Percentiles rank a stretch among this genome's conserved stretches.
phyloP scores from a whole-genome alignment of 306 rosid species.

The Sphenostylis stenocarpa region DNA sequence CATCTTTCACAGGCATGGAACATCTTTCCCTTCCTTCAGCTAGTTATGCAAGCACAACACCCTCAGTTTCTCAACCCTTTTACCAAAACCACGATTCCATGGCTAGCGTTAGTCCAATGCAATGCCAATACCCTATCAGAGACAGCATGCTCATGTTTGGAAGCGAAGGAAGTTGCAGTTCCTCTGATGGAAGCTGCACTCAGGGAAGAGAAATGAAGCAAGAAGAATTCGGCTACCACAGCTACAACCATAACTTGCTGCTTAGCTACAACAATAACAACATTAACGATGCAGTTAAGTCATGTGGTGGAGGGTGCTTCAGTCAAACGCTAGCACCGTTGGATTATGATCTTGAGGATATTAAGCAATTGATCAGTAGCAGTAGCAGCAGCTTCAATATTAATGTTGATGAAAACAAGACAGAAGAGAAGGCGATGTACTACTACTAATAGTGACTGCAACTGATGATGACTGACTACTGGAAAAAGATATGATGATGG shows the following conservation, averaged over 20 bases:
- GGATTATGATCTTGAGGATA: constrained; percentile 59
- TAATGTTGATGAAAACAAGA: constrained; percentile 59
- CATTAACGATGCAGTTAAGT: constrained; percentile 33
- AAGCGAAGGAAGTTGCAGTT: constrained; percentile 80
- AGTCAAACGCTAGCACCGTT: constrained; percentile 44
- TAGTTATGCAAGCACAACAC: constrained; percentile 29
- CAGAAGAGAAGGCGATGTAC: constrained; percentile 53
- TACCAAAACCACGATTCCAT: constrained; percentile 52
- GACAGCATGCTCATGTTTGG: constrained; percentile 58
- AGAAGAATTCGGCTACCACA: constrained; percentile 46
- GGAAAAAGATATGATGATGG: constrained; percentile 61
- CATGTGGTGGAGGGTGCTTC: constrained; percentile 32
- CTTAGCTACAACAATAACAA: constrained; percentile 17
- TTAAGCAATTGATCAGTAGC: constrained; percentile 61
- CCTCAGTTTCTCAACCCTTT: constrained; percentile 29
- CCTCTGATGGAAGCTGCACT: constrained; percentile 78
- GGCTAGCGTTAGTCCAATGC: constrained; percentile 33
- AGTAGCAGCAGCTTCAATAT: constrained; percentile 30
- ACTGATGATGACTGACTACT: constrained; percentile 33
- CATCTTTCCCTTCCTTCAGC: constrained; percentile 28
- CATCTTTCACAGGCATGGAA: constrained; percentile 39
- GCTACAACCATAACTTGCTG: constrained; percentile 35
- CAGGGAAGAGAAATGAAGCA: constrained; percentile 55
- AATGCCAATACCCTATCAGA: constrained; percentile 40
- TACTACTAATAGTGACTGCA: constrained; percentile 47